These are phyloP conservation scores for Lasiodiplodia hormozganensis DNA, from an alignment of 2,329 filamentous ascomycete species.

Conservation along the genomic window DNA sequence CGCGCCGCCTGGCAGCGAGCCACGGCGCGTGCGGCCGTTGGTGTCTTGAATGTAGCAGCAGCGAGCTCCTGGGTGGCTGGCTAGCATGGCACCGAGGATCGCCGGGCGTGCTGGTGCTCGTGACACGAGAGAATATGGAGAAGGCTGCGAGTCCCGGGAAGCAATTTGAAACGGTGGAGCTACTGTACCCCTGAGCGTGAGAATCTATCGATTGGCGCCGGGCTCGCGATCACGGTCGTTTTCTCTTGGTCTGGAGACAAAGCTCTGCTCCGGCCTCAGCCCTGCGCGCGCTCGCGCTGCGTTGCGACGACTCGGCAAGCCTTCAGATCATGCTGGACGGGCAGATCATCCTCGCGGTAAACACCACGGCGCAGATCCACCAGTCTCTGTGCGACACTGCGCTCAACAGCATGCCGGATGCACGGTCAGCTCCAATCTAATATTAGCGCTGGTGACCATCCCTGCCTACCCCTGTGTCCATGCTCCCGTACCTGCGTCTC, in stretches of 20 bases:
- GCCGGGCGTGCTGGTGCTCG: slow-evolving; percentile 15
- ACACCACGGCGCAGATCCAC: slow-evolving; percentile 24
- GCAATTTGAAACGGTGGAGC: slow-evolving; percentile 27
- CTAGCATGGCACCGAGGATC: slow-evolving; percentile 13
- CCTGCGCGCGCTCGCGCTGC: slow-evolving; percentile 6
- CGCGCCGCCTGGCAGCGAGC: neutral
- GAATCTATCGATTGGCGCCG: slow-evolving; percentile 28
- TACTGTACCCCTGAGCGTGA: slow-evolving; percentile 23
- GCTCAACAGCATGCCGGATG: slow-evolving; percentile 23
- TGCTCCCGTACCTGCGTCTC: slow-evolving; percentile 24
- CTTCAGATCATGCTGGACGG: slow-evolving; percentile 1
- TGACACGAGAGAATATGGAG: slow-evolving; percentile 24
- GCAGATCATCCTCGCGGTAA: slow-evolving; percentile 23
- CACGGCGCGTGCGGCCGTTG: slow-evolving; percentile 6
- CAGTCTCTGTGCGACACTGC: slow-evolving; percentile 26
- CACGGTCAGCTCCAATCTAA: slow-evolving; percentile 23
- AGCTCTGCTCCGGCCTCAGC: neutral
- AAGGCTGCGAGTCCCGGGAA: slow-evolving; percentile 14
- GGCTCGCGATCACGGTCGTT: slow-evolving; percentile 22
- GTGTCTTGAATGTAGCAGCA: slow-evolving; percentile 6
- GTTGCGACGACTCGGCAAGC: slow-evolving; percentile 16
- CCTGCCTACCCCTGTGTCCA: slow-evolving; percentile 28
- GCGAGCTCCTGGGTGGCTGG: slow-evolving; percentile 1
- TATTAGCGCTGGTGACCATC: slow-evolving; percentile 30
- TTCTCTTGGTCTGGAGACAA: slow-evolving; percentile 6